Evolutionary conservation across 1,284 basidiomycete genomes (phyloP), one percentile per base, ranked within the genome.

Genomic region (Ceratobasidium sp.): DNA sequence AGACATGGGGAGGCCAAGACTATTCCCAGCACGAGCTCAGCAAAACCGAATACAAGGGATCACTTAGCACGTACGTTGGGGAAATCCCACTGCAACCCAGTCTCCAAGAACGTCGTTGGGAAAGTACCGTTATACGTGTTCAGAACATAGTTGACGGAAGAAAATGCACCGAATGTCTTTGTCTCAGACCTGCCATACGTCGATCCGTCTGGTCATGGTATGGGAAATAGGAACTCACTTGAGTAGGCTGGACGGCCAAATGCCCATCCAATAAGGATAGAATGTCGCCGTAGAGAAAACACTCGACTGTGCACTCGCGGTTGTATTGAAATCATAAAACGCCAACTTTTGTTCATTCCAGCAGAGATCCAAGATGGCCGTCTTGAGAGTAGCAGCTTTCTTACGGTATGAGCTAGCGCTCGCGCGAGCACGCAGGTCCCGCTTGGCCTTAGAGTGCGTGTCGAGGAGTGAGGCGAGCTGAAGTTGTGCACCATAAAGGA

Each of bases 291-390:
- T 82, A 14, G 84, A 85, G 78, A 87, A 94, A 54, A 91, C 76
- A 23, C 75, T 76, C 70, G 85, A 87, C 67, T 88, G 85, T 8
- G 82, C 75, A 70, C 87, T 86, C 2, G 85, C 82, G 2, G 84
- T 87, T 52, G 87, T 77, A 77, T 92, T 91, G 78, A 87, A 95
- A 77, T 94, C 92, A 76, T 95, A 95, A 80, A 95, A 96, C 2
- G 87, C 91, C 29, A 93, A 81, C 80, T 91, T 92, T 2, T 79
- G 78, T 0, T 85, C 73, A 75, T 96, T 90, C 94, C 94, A 97
- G 77, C 87, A 82, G 13, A 98, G 83, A 75, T 97, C 95, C 47
- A 95, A 79, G 69, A 97, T 85, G 0, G 87, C 93, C 1, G 77
- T 81, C 68, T 84, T 84, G 50, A 93, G 80, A 3, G 79, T 78